These are phyloP conservation scores for Crataegus laevigata DNA, from an alignment of 306 rosid genomes.

Conservation along the genomic window DNA sequence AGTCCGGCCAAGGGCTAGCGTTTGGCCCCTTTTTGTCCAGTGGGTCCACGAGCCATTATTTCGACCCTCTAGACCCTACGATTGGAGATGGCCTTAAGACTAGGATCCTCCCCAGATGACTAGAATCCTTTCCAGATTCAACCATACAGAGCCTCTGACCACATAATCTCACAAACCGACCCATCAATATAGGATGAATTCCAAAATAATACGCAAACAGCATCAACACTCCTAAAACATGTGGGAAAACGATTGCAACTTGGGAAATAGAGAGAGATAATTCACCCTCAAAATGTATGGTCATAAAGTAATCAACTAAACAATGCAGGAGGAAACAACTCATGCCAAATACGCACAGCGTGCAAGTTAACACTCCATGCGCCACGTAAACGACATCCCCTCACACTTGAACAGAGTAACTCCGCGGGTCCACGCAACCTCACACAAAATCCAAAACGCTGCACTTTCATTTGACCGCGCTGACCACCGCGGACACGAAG, in stretches of 20 bases:
- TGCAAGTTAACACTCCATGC: not conserved
- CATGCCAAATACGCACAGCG: not conserved
- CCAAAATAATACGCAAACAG: not conserved
- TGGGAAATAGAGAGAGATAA: not conserved
- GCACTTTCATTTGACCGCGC: conserved; percentile 12
- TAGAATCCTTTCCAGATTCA: too few relatives aligned
- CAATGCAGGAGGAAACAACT: not conserved
- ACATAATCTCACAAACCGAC: too few relatives aligned
- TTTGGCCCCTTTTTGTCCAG: too few relatives aligned
- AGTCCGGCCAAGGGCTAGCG: too few relatives aligned
- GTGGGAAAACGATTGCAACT: not conserved
- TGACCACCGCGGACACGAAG: not conserved
- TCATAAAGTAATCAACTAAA: not conserved
- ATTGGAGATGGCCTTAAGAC: too few relatives aligned
- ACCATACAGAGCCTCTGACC: rapidly evolving
- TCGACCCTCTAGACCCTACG: too few relatives aligned
- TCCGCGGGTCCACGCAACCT: not conserved
- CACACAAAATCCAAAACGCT: conserved; percentile 4
- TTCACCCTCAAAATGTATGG: not conserved
- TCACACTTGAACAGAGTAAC: not conserved
- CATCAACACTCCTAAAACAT: not conserved
- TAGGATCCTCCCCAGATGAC: rapidly evolving
- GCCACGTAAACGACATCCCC: conserved; percentile 21
- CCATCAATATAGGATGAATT: too few relatives aligned
- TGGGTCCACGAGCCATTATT: too few relatives aligned